Conservation (phyloP, 2,329 filamentous ascomycete species). For the Fusarium lateritium region DNA sequence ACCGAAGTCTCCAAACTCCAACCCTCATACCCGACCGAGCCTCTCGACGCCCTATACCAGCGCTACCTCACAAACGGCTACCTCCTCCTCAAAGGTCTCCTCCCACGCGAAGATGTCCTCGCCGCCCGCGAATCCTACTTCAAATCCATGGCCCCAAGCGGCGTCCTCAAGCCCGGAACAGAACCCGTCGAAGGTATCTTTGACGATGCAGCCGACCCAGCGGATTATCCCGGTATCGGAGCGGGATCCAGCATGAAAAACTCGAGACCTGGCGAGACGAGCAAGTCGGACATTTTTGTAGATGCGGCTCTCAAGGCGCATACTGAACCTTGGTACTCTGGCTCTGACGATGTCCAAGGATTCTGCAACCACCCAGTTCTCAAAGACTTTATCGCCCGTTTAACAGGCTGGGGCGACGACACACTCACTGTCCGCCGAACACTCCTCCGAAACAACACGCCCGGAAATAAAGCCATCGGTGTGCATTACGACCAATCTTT, state of each 20-base stretch:
- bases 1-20: conserved; percentile 1
- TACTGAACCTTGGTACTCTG: conserved; percentile 63
- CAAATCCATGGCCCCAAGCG: conserved; percentile 66
- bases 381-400: conserved; percentile 62
- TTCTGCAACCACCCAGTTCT: conserved; percentile 69
- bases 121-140: conserved; percentile 68
- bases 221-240: conserved; percentile 58
- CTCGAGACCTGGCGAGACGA: conserved; percentile 57
- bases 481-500: conserved; percentile 75
- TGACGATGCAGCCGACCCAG: conserved; percentile 24
- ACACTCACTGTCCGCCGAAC: conserved; percentile 61
- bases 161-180: conserved; percentile 68
- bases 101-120: conserved; percentile 68
- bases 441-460: conserved; percentile 70
- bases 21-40: neutral
- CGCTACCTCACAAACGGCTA: conserved; percentile 60
- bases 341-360: conserved; percentile 2
- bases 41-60: neutral
- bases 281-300: conserved; percentile 45
- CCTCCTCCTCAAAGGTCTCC: conserved; percentile 67
- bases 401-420: conserved; percentile 68
- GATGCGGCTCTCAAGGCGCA: conserved; percentile 67
- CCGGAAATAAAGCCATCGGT: conserved; percentile 69
- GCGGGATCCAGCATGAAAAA: conserved; percentile 56
- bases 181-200: conserved; percentile 68